Conservation (phyloP, 139 green algal genomes). For the Picochlorum sp. region DNA sequence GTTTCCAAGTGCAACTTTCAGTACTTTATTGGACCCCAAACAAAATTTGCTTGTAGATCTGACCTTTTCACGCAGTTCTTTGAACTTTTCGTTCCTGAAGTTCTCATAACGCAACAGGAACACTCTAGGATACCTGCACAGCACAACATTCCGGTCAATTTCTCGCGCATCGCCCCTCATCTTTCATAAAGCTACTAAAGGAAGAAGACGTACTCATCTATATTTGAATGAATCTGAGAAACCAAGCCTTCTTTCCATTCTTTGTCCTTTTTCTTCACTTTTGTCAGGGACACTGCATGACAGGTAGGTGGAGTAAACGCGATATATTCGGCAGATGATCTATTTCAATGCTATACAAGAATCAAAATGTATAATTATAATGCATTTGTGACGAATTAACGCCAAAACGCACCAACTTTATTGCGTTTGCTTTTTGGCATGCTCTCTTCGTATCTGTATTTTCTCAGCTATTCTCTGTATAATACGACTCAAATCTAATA, state of each 20-base stretch:
- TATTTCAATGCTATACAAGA: background rate
- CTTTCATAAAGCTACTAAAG: background rate
- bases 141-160: background rate
- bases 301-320: background rate
- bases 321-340: background rate
- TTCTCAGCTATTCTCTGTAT: too few species aligned
- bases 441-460: background rate
- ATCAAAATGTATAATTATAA: background rate
- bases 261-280: slow-evolving; percentile 89
- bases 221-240: slow-evolving; percentile 44
- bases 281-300: slow-evolving; percentile 63
- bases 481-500: too few species aligned
- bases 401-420: slow-evolving; percentile 55
- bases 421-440: slow-evolving; percentile 90
- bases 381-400: background rate
- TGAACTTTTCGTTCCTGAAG: slow-evolving; percentile 91
- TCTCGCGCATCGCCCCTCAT: too few species aligned
- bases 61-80: slow-evolving; percentile 76
- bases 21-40: slow-evolving; percentile 79
- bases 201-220: slow-evolving; percentile 63
- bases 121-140: slow-evolving; percentile 56
- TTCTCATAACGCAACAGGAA: slow-evolving; percentile 87
- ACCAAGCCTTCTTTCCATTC: slow-evolving; percentile 88
- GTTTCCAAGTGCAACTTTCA: slow-evolving; percentile 82
- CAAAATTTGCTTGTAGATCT: slow-evolving; percentile 75